Conservation (phyloP, 2,329 filamentous ascomycete species). For the Alternaria gaisen region DNA sequence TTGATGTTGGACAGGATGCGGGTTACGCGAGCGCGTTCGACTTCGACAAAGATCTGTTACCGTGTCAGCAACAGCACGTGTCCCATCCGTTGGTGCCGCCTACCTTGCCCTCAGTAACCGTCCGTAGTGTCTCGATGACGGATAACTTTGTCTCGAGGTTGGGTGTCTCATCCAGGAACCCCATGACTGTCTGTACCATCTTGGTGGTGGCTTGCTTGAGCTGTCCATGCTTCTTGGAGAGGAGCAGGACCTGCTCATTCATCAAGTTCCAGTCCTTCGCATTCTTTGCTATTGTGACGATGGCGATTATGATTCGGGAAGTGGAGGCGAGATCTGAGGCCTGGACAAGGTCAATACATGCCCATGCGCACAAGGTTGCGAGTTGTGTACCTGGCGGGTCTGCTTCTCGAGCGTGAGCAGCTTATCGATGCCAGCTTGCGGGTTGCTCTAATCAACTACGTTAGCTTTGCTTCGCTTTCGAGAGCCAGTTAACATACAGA, state of each 20-base stretch:
- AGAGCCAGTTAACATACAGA: conserved; percentile 66
- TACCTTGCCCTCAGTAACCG: conserved; percentile 96
- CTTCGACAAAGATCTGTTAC: conserved; percentile 90
- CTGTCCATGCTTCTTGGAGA: conserved; percentile 99
- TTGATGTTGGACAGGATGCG: conserved; percentile 97
- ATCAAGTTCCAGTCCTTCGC: conserved; percentile 91
- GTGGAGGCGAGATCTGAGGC: conserved; percentile 96
- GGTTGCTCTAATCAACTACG: conserved; percentile 66
- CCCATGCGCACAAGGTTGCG: conserved; percentile 6
- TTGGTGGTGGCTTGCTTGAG: conserved; percentile 98
- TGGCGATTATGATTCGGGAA: conserved; percentile 83
- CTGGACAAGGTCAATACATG: conserved; percentile 58
- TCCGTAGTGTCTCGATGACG: conserved; percentile 92
- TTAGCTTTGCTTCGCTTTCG: conserved; percentile 27
- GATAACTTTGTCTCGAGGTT: conserved; percentile 87
- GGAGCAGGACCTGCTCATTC: conserved; percentile 93
- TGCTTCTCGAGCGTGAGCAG: conserved; percentile 93
- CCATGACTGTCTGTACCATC: conserved; percentile 98
- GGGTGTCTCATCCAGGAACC: conserved; percentile 86
- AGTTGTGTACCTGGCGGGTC: conserved; percentile 79
- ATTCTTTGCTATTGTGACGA: conserved; percentile 94
- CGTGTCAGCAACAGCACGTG: conserved; percentile 29
- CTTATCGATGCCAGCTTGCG: conserved; percentile 91
- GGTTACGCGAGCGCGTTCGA: conserved; percentile 94
- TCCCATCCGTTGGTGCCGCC: conserved; percentile 22